Conservation (phyloP, 495 filamentous ascomycete species). For the Filosporella fistucella region DNA sequence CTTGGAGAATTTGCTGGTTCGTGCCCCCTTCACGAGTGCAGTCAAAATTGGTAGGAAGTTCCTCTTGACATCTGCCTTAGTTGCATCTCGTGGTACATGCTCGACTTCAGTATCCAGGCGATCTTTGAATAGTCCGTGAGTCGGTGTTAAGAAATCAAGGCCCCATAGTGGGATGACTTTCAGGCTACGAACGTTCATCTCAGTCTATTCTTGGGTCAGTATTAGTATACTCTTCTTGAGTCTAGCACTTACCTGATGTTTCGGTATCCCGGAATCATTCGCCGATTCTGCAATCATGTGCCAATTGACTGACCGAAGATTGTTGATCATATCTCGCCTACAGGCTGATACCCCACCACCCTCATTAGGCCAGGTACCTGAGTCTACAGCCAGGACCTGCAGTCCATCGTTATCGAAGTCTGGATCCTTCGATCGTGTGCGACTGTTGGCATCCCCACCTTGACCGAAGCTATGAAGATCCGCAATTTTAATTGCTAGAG, state of each 20-base stretch:
- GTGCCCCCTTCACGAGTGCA: conserved; percentile 53
- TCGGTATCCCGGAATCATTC: conserved; percentile 61
- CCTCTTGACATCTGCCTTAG: conserved; percentile 48
- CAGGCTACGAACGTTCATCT: conserved; percentile 60
- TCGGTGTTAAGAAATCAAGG: conserved; percentile 57
- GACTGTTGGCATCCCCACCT: conserved; percentile 52
- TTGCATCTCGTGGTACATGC: conserved; percentile 44
- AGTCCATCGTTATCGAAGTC: conserved; percentile 46
- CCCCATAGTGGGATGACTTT: conserved; percentile 66
- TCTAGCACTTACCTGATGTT: conserved; percentile 47
- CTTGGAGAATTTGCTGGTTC: conserved; percentile 44
- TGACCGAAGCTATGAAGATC: conserved; percentile 62
- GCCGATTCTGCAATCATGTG: conserved; percentile 64
- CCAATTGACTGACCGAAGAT: conserved; percentile 56
- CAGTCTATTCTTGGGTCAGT: conserved; percentile 19
- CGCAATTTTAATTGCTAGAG: conserved; percentile 56
- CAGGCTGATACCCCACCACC: conserved; percentile 64
- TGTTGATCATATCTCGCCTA: conserved; percentile 64
- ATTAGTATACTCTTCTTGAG: neutral
- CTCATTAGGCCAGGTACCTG: conserved; percentile 62
- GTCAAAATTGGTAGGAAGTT: conserved; percentile 61
- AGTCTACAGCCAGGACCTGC: conserved; percentile 61
- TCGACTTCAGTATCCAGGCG: conserved; percentile 56
- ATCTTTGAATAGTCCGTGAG: conserved; percentile 46
- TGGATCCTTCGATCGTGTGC: conserved; percentile 34